phyloP scores from a whole-genome alignment of 1,284 basidiomycete genomes.

The Cutaneotrichosporon dermatis region DNA sequence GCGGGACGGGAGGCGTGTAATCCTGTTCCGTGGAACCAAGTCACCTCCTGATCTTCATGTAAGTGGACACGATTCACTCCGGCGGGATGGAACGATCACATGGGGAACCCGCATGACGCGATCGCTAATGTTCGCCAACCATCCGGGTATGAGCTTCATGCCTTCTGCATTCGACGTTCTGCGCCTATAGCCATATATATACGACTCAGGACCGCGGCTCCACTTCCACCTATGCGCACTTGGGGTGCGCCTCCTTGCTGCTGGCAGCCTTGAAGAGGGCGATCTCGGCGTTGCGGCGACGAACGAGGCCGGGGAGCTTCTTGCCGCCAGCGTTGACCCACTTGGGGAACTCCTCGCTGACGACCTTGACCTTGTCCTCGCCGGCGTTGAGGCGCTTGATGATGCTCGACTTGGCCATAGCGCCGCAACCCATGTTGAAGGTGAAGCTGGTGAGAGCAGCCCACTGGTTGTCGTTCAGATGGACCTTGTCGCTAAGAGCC shows the following conservation, averaged over 20 bases:
- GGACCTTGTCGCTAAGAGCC: neutral
- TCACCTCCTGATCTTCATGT: too few species aligned
- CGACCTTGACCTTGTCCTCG: slow-evolving; percentile 7
- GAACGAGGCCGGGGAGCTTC: slow-evolving; percentile 5
- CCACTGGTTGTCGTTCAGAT: slow-evolving; percentile 17
- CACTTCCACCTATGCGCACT: neutral
- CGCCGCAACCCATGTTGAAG: slow-evolving; percentile 15
- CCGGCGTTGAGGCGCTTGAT: slow-evolving; percentile 11
- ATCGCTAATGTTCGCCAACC: too few species aligned
- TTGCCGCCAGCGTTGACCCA: slow-evolving; percentile 7
- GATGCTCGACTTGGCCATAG: neutral
- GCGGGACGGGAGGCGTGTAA: too few species aligned
- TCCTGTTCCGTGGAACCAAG: too few species aligned
- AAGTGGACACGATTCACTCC: too few species aligned
- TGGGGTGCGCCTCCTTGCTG: slow-evolving; percentile 5
- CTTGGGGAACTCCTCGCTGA: slow-evolving; percentile 6
- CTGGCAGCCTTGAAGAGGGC: slow-evolving; percentile 4
- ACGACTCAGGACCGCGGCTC: too few species aligned
- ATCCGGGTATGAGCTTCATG: too few species aligned
- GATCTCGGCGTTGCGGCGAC: slow-evolving; percentile 14
- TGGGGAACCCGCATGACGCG: too few species aligned
- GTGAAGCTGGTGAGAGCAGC: slow-evolving; percentile 6
- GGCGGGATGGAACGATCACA: too few species aligned
- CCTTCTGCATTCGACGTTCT: too few species aligned
- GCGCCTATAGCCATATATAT: too few species aligned